Evolutionary conservation across 495 filamentous ascomycete genomes (phyloP).

Genomic region (Xylaria palmicola): DNA sequence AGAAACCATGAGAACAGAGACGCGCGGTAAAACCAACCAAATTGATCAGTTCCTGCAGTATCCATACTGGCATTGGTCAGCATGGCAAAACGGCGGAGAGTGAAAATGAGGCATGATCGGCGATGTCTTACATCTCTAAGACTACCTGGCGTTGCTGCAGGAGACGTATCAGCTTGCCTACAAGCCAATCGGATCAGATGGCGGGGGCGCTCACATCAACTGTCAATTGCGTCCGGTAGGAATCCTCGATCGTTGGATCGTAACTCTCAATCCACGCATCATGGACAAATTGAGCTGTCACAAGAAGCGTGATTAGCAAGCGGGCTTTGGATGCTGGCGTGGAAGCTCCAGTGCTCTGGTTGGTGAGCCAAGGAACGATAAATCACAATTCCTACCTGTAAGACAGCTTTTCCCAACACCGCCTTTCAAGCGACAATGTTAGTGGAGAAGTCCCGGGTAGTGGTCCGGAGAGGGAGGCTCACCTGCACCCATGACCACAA

Average conservation of each 20-base stretch:
- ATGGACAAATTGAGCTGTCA: slow-evolving; percentile 93
- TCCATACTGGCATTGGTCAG: slow-evolving; percentile 65
- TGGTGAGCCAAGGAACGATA: slow-evolving; percentile 1
- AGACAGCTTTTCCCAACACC: slow-evolving; percentile 98
- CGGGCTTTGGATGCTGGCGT: slow-evolving; percentile 11
- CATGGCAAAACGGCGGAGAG: slow-evolving; percentile 13
- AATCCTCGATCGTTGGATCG: slow-evolving; percentile 97
- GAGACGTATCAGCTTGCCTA: slow-evolving; percentile 26
- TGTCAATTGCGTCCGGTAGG: slow-evolving; percentile 89
- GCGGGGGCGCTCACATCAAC: slow-evolving; percentile 72
- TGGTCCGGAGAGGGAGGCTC: slow-evolving; percentile 27
- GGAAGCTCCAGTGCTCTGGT: slow-evolving; percentile 4
- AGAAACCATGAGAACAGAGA: slow-evolving; percentile 4
- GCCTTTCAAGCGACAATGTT: slow-evolving; percentile 57
- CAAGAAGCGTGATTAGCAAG: slow-evolving; percentile 21
- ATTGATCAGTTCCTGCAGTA: slow-evolving; percentile 97
- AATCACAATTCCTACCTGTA: slow-evolving; percentile 66
- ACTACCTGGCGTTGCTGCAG: slow-evolving; percentile 88
- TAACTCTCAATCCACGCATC: slow-evolving; percentile 99
- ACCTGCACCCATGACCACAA: slow-evolving; percentile 89
- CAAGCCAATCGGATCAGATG: slow-evolving; percentile 17
- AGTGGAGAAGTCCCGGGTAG: slow-evolving; percentile 18
- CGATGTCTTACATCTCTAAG: slow-evolving; percentile 79
- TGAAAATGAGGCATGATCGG: slow-evolving; percentile 8
- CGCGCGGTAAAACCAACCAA: slow-evolving; percentile 63